Conservation (phyloP, 2,329 filamentous ascomycete species). For the Aspergillus thermomutatus region DNA sequence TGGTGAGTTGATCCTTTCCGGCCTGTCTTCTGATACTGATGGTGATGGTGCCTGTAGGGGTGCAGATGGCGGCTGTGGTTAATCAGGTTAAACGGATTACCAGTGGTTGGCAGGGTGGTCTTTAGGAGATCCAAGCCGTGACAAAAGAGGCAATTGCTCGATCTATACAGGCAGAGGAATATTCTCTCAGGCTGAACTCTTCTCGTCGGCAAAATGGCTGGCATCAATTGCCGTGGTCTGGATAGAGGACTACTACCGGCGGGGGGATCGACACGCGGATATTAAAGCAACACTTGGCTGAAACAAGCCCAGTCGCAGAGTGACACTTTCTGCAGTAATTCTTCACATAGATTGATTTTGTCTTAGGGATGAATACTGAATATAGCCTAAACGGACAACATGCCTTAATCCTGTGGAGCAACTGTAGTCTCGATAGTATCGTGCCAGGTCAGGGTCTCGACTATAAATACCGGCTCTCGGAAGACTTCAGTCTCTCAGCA, state of each 20-base stretch:
- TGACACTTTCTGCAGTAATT: not conserved
- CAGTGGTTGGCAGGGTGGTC: conserved; percentile 4
- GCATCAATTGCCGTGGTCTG: not conserved
- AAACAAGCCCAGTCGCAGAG: not conserved
- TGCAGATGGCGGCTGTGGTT: conserved; percentile 16
- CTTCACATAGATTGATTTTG: not conserved
- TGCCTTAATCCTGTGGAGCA: not conserved
- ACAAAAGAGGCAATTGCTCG: not conserved
- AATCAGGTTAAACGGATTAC: conserved; percentile 13
- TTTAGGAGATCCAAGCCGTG: not conserved
- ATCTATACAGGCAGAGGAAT: not conserved
- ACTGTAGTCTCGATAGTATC: not conserved
- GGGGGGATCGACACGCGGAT: not conserved
- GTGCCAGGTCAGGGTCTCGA: not conserved
- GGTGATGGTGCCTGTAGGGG: conserved; percentile 2
- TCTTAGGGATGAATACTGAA: not conserved
- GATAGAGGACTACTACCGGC: not conserved
- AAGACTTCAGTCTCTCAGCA: not conserved
- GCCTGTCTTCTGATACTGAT: not conserved
- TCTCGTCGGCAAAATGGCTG: not conserved
- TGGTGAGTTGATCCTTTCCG: not conserved
- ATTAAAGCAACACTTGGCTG: not conserved
- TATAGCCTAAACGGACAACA: not conserved
- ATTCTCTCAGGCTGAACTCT: not conserved
- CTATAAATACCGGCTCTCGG: not conserved